Evolutionary conservation across 768 basidiomycete species (phyloP).

Genomic region (Mycena maculata): DNA sequence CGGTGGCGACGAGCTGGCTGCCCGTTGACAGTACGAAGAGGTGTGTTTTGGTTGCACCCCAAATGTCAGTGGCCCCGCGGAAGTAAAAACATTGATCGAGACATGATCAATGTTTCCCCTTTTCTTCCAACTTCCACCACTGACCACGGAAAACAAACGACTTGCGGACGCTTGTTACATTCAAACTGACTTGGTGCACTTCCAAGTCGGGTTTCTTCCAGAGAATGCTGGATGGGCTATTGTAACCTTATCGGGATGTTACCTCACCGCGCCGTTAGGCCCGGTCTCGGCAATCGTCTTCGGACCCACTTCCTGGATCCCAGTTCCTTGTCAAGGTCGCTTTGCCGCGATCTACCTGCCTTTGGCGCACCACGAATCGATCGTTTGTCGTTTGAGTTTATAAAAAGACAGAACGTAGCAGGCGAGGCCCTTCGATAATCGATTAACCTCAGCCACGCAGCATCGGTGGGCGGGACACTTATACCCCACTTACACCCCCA

Average conservation of each 20-base stretch:
- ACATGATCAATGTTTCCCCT: too few relatives aligned
- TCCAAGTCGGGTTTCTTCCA: not conserved
- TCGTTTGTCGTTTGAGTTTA: conserved; percentile 11
- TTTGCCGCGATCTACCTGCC: conserved; percentile 22
- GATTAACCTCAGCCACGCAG: conserved; percentile 16
- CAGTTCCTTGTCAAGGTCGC: conserved; percentile 12
- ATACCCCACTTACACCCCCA: not conserved
- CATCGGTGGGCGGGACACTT: not conserved
- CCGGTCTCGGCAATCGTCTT: conserved; percentile 10
- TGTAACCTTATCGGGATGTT: conserved; percentile 13
- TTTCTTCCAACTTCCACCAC: too few relatives aligned
- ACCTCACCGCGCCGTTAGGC: not conserved
- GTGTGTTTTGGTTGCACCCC: not conserved
- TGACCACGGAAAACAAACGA: too few relatives aligned
- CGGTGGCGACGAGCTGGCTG: not conserved
- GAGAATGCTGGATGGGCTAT: not conserved
- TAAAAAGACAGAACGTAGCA: conserved; percentile 26
- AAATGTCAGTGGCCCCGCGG: not conserved
- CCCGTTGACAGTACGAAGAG: too few relatives aligned
- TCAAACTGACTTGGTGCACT: not conserved
- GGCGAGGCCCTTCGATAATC: conserved; percentile 21
- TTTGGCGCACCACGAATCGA: conserved; percentile 7
- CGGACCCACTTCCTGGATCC: conserved; percentile 26
- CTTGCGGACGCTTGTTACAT: too few relatives aligned
- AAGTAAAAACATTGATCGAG: too few relatives aligned